Evolutionary conservation across 208 protist genomes (phyloP), one percentile per base, ranked within the genome.

Genomic region (Borovskyia barvae): DNA sequence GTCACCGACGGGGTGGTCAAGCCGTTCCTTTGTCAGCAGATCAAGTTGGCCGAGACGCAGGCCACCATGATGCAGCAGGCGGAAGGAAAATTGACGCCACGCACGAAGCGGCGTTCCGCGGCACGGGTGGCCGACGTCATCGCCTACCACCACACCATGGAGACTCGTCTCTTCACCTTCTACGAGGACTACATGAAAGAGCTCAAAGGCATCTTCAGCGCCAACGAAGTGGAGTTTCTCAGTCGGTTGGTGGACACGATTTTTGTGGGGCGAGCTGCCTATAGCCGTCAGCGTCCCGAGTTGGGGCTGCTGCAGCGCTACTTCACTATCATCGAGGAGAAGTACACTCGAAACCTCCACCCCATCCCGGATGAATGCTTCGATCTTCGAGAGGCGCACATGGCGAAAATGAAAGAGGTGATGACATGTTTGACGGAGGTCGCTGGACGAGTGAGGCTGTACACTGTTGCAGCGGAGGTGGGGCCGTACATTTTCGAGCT

Each of bases 361-460:
- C 67, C 75, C 20, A 55, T 89, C 28, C 80, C 79, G 2, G 85
- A 78, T 15, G 77, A 88, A 66, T 62, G 78, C 24, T 90, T 90
- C 60, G 85, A 94, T 39, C 61, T 92, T 5, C 75, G 80, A 25
- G 85, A 90, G 64, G 88, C 75, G n/a, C 84, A 94, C 66, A 92
- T 92, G 80, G 42, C 65, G 11, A 94, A 92, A 57, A 77, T 87
- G 30, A 82, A 85, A 47, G 82, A 87, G 28, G 58, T 89, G 43
- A 59, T 91, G 53, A 65, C 91, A 24, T 47, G 73, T 25, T 29
- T 92, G 24, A 75, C 53, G 14, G 85, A 94, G 56, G 82, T 91
- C 8, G 37, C 66, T 9, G 59, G 63, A 11, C 82, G 84, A 2
- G 80, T 90, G 28, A 73, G 64, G 48, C 68, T 54, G 24, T 92